These are phyloP conservation scores for Glycine tomentella DNA, from an alignment of 306 rosid species.

Conservation along the genomic window DNA sequence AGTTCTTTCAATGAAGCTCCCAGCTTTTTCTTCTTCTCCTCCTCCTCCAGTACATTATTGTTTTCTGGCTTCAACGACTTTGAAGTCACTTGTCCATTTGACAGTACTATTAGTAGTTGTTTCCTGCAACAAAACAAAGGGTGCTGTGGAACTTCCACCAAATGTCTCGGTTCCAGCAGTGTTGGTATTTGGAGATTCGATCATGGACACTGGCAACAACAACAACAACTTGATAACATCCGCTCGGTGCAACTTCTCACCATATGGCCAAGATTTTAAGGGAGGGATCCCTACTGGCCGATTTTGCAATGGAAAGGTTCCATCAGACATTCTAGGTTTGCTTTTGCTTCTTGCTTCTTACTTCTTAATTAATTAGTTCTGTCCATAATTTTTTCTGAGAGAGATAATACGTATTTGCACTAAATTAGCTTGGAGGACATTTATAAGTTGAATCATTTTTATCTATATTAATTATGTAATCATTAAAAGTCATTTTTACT, in stretches of 20 bases:
- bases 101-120: constrained; percentile 7
- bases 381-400: no score
- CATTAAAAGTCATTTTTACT: no score
- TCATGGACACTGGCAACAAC: constrained; percentile 83
- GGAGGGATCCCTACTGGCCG: constrained; percentile 48
- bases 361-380: no score
- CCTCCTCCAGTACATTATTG: no score
- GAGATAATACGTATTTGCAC: no score
- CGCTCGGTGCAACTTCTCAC: constrained; percentile 39
- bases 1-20: not conserved
- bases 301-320: constrained; percentile 51
- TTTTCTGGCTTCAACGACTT: not conserved
- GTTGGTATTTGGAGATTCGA: constrained; percentile 71
- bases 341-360: no score
- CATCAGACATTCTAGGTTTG: constrained; percentile 44
- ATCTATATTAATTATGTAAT: no score
- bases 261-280: constrained; percentile 47
- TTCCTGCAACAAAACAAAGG: constrained; percentile 14
- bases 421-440: no score
- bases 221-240: constrained; percentile 39
- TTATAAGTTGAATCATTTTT: no score
- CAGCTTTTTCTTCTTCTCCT: no score
- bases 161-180: constrained; percentile 60
- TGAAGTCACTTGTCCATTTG: not conserved
- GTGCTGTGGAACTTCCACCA: constrained; percentile 45